Evolutionary conservation across 2,329 filamentous ascomycete genomes (phyloP).

Genomic region (Colletotrichum salicis): DNA sequence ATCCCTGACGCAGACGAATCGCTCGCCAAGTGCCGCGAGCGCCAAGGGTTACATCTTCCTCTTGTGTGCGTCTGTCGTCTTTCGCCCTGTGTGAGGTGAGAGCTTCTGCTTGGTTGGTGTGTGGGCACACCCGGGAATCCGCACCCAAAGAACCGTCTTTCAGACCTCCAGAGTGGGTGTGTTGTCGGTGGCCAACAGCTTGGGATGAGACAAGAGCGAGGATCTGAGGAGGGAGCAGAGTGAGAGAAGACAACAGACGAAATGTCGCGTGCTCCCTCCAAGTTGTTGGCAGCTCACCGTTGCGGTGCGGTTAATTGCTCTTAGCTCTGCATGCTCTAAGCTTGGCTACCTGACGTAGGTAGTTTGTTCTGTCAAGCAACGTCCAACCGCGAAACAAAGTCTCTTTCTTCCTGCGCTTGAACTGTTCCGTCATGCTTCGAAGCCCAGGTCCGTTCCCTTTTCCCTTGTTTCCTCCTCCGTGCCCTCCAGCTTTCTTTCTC

Average conservation of each 20-base stretch:
- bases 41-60: constrained; percentile 25
- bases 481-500: neutral
- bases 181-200: constrained; percentile 1
- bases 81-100: neutral
- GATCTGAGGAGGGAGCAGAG: neutral
- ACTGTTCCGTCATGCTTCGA: constrained; percentile 9
- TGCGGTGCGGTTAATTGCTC: neutral
- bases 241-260: constrained; percentile 6
- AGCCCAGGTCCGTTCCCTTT: constrained; percentile 7
- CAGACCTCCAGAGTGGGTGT: neutral
- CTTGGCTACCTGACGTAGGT: constrained; percentile 13
- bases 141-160: neutral
- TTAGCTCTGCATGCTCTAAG: neutral
- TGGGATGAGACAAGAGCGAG: neutral
- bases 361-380: constrained; percentile 5
- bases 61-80: neutral
- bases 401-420: neutral
- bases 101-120: neutral
- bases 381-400: constrained; percentile 10
- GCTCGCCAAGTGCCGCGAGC: constrained; percentile 29
- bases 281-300: constrained; percentile 23
- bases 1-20: constrained; percentile 34
- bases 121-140: neutral
- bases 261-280: constrained; percentile 27
- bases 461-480: neutral